phyloP scores from a whole-genome alignment of 805 yeast genomes.

The Ogataea nakhonphanomensis region DNA sequence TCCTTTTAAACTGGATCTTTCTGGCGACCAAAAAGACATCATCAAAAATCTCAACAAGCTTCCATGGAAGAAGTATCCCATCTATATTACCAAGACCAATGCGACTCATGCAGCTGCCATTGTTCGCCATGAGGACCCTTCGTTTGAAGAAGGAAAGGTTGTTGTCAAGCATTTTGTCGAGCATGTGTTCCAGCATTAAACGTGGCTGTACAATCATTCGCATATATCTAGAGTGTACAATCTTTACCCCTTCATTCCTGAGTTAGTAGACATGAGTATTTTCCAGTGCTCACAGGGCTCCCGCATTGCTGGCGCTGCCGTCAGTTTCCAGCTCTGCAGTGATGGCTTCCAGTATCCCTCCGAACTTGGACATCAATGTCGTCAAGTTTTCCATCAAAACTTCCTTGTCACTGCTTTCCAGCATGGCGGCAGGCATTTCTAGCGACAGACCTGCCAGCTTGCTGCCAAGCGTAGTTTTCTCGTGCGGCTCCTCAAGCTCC shows the following conservation, averaged over 20 bases:
- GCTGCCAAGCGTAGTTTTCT: not conserved
- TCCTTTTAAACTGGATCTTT: constrained; percentile 37
- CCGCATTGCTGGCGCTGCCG: too few species aligned
- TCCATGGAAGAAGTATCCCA: constrained; percentile 68
- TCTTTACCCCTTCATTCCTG: too few species aligned
- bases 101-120: constrained; percentile 82
- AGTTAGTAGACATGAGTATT: too few species aligned
- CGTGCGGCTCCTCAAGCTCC: constrained; percentile 1
- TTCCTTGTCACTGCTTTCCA: constrained; percentile 10
- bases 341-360: constrained; percentile 26
- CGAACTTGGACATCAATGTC: constrained; percentile 26
- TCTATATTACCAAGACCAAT: constrained; percentile 60
- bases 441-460: constrained; percentile 1
- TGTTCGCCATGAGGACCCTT: constrained; percentile 53
- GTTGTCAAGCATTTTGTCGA: constrained; percentile 65
- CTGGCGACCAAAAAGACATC: constrained; percentile 46
- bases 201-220: not conserved
- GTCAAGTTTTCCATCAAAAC: constrained; percentile 16
- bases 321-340: constrained; percentile 27
- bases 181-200: constrained; percentile 32
- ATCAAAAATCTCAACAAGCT: constrained; percentile 55
- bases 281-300: too few species aligned
- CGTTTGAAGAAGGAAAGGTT: constrained; percentile 64
- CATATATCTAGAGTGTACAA: not conserved
- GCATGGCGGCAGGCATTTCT: constrained; percentile 4